A percentile compares a stretch with the other conserved stretches of the same genome.
These are phyloP conservation scores for Mycena vitilis DNA, from an alignment of 768 basidiomycete genomes.

Conservation along the genomic window DNA sequence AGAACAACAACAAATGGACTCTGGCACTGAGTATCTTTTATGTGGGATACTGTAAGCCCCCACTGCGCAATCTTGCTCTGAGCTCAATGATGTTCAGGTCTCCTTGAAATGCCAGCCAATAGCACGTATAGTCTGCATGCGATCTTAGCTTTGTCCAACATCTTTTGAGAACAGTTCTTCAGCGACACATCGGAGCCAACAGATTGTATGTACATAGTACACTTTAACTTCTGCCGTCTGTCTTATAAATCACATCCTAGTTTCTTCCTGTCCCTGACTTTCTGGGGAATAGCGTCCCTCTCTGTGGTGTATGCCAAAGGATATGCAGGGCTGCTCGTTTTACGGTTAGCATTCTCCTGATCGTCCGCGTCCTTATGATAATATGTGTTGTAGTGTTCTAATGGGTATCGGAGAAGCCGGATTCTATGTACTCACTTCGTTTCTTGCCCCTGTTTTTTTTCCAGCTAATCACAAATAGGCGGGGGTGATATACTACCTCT, in stretches of 20 bases:
- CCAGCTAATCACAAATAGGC: conserved; percentile 32
- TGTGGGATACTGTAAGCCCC: conserved; percentile 63
- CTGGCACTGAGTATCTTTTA: conserved; percentile 69
- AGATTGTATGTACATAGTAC: conserved; percentile 58
- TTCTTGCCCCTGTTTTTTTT: neutral
- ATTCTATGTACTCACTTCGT: conserved; percentile 50
- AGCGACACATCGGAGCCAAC: conserved; percentile 68
- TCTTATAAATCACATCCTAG: conserved; percentile 40
- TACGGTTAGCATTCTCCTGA: conserved; percentile 50
- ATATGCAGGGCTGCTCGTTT: conserved; percentile 58
- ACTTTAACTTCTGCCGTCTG: no score
- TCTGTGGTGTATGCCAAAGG: conserved; percentile 68
- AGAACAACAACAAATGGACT: conserved; percentile 66
- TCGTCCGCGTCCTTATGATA: neutral
- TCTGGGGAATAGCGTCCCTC: conserved; percentile 65
- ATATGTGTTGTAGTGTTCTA: conserved; percentile 51
- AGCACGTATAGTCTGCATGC: conserved; percentile 42
- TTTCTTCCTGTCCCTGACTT: conserved; percentile 64
- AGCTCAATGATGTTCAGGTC: conserved; percentile 44
- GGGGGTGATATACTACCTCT: conserved; percentile 71
- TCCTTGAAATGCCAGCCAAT: conserved; percentile 70
- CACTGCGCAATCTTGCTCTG: neutral
- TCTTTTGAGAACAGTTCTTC: conserved; percentile 53
- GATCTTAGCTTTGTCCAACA: neutral
- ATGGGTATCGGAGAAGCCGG: conserved; percentile 73